Evolutionary conservation across 495 filamentous ascomycete species (phyloP), one percentile per base, ranked within the genome.

Genomic region (Saxophila tyrrhenica): DNA sequence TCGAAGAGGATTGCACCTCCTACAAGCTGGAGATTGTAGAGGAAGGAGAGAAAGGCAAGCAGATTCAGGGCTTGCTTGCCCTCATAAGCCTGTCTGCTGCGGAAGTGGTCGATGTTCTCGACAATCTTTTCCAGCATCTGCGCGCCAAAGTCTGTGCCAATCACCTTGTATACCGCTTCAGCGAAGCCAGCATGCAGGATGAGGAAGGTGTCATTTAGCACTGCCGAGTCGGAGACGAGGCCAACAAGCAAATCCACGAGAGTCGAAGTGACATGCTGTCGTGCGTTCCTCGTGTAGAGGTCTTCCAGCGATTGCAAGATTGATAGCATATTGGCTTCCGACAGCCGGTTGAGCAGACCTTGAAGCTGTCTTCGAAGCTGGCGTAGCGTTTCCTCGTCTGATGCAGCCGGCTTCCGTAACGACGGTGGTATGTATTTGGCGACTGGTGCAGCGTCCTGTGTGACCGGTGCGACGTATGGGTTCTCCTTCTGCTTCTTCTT

Each of bases 21-120:
- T 46, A 96, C 77, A 11, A 96, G 75, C 57, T 95, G 86, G 65
- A 98, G 92, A 56, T 83, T 91, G 69, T 97, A 97, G 3, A 97
- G 73, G 58, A 90, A 80, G 0, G 87, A 80, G n/a, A 96, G 70
- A 38, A 97, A 76, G 19, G 84, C 84, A 22, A 95, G 79, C 41
- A 97, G 67, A 68, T 98, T 96, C 39, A 80, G 76, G 11, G 73
- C 69, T 57, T 88, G 78, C 65, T 94, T 95, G 25, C 72, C 68
- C 24, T 43, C 68, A 19, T 67, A 51, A 47, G n/a, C n/a, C n/a
- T 65, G 71, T 61, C 68, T 73, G 45, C 49, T 57, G 59, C 81
- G 80, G 58, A 76, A 64, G 16, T 68, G 66, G 51, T 75, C 73
- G 63, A 95, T 84, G 10, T 77, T 78, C 52, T 89, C 78, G 11